These are phyloP conservation scores for Teratosphaeria gauchensis DNA, from an alignment of 2,329 filamentous ascomycete genomes.

Conservation along the genomic window DNA sequence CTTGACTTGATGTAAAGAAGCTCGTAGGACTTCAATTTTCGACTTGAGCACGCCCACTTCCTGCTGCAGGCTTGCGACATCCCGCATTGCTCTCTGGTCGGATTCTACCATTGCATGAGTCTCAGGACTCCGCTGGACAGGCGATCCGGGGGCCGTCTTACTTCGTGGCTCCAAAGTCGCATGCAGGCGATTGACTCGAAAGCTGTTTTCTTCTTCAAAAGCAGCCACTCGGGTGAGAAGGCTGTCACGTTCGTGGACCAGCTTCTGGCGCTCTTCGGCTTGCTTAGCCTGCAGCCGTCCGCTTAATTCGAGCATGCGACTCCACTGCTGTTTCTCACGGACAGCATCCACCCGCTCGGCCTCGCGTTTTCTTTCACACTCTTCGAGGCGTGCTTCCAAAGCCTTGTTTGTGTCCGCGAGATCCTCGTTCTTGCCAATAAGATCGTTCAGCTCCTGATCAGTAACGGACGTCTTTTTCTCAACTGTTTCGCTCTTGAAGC, in stretches of 20 bases:
- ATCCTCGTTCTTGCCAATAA: conserved; percentile 42
- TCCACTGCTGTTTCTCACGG: conserved; percentile 40
- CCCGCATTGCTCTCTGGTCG: background rate
- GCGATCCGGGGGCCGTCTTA: background rate
- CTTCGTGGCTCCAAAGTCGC: background rate
- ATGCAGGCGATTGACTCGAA: background rate
- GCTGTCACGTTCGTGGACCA: conserved; percentile 30
- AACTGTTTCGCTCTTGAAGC: conserved; percentile 40
- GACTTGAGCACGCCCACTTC: conserved; percentile 3
- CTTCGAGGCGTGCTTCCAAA: conserved; percentile 42
- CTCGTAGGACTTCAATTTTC: conserved; percentile 1
- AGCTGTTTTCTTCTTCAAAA: conserved; percentile 4
- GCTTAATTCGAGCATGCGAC: conserved; percentile 43
- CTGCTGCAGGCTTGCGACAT: background rate
- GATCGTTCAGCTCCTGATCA: conserved; percentile 42
- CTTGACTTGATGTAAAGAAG: background rate
- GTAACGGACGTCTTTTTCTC: conserved; percentile 43
- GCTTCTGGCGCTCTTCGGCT: conserved; percentile 33
- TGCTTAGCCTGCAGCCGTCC: conserved; percentile 35
- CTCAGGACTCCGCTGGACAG: background rate
- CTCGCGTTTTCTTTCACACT: conserved; percentile 40
- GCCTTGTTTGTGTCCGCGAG: conserved; percentile 37
- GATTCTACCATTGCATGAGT: background rate
- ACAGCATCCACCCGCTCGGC: conserved; percentile 33
- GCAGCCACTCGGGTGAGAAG: conserved; percentile 15